Base-by-base conservation (phyloP, 2,329 filamentous ascomycete species). In the Botrytis sinoallii region DNA sequence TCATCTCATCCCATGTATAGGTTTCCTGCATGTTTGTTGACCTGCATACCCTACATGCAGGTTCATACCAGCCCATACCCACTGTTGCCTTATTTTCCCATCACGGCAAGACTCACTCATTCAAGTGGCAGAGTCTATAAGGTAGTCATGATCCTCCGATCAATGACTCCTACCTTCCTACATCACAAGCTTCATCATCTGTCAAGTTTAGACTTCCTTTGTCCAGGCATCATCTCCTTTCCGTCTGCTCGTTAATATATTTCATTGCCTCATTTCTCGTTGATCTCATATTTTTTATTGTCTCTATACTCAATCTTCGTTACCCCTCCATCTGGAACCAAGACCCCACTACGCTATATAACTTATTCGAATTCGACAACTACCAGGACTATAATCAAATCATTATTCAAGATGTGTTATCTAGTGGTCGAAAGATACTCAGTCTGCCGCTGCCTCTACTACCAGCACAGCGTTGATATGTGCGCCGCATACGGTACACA, bases 361-460 rank as follows among this genome's bases (percentile, higher is more conserved):
- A 25, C 59, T 32, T 16, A 65, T 52, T 52, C 69, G 32, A 48
- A 52, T 12, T 38, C 40, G 55, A 46, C 40, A 70, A 61, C n/a
- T n/a, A 63, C 29, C n/a, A 40, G 20, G 42, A 8, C 65, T 44
- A 73, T 61, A 64, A 68, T 65, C 52, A 60, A 59, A 77, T 29
- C 59, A 72, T 72, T 65, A 44, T 77, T 22, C 79, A 84, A 70
- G 74, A 93, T 93, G 91, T 93, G 91, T 81, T 91, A 91, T 80
- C 88, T 91, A 82, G 85, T 93, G 76, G 85, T 92, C 79, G 91
- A 93, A 81, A 86, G 89, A 76, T 93, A 90, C 82, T 88, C 90
- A 25, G 90, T 90, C 73, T 93, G 91, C 84, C 86, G 88, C 77
- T 93, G 91, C 80, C 83, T 92, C 75, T 92, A 93, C 83, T 88